phyloP scores from a whole-genome alignment of 2,329 filamentous ascomycete species.

The Zymoseptoria pseudotritici region DNA sequence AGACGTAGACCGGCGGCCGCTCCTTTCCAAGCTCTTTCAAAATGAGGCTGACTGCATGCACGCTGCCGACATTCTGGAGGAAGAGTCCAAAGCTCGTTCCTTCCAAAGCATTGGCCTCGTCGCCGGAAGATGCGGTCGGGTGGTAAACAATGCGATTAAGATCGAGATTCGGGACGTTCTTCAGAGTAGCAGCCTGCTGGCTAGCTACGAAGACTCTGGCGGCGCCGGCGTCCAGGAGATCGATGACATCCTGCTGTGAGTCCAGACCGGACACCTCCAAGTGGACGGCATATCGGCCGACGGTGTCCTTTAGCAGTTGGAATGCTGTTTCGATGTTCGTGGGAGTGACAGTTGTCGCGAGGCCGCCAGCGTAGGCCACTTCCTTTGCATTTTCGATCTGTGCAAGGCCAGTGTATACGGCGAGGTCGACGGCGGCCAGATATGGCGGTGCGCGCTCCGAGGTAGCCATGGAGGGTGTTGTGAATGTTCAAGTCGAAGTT shows the following conservation, averaged over 20 bases:
- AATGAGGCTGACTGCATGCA: conserved; percentile 39
- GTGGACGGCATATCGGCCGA: conserved; percentile 54
- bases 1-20: conserved; percentile 45
- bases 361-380: conserved; percentile 52
- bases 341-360: conserved; percentile 47
- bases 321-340: conserved; percentile 39
- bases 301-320: conserved; percentile 49
- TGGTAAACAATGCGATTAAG: conserved; percentile 50
- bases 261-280: conserved; percentile 67
- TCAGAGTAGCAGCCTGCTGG: conserved; percentile 55
- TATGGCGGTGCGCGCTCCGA: conserved; percentile 32
- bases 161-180: conserved; percentile 45
- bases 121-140: conserved; percentile 38
- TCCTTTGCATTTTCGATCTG: conserved; percentile 41
- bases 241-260: conserved; percentile 64
- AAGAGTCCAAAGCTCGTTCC: conserved; percentile 41
- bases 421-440: conserved; percentile 44
- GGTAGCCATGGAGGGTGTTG: conserved; percentile 8
- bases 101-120: conserved; percentile 36
- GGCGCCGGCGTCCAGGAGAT: conserved; percentile 77
- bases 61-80: conserved; percentile 32
- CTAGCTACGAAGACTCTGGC: conserved; percentile 74
- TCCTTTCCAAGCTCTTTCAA: conserved; percentile 44
- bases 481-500: neutral
- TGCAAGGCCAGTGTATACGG: conserved; percentile 35